Base-by-base conservation (phyloP, 2,329 filamentous ascomycete species). In the Botrytis byssoidea region DNA sequence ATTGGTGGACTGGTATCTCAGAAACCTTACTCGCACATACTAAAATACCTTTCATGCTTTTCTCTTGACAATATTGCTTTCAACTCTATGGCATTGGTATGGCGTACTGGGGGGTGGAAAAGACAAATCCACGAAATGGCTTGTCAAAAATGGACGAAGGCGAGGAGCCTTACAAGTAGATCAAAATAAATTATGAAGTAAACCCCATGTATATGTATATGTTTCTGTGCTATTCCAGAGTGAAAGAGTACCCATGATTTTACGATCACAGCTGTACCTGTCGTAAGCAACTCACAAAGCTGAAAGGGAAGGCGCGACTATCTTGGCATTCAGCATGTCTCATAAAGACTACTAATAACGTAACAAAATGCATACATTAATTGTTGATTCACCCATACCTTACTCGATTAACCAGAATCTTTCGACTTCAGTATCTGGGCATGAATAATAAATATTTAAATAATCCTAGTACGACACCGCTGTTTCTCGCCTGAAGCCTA, bases 1-100 rank as follows among this genome's bases (percentile, higher is more conserved):
- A 86, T 87, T 99, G 81, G 95, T 99, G 77, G 96, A 99, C 85
- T 99, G 96, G 96, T 99, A 99, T 84, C 89, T 99, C 82, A 92
- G 96, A 82, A 99, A 99, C 87, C 87, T 99, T 81, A 93, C 95
- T 75, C 92, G 96, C 83, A 97, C 95, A 74, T 99, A 99, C 87
- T 97, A 92, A 74, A 77, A 67, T 59, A 44, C 74, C 71, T 73
- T 75, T 72, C 70, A 74, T 77, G 76, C 78, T 70, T 75, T 64
- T 74, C 73, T 68, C 66, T 73, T 48, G 73, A 73, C 67, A 76
- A 77, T 77, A 66, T 76, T 76, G 74, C 74, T 74, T 75, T 76
- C 66, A 55, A 75, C 77, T 79, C 77, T 77, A 80, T 80, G 79
- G 78, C 68, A 77, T 78, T 77, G 75, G 76, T 74, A 74, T 71